Conservation (phyloP, 345 rosid species). For the Aquilaria sinensis region DNA sequence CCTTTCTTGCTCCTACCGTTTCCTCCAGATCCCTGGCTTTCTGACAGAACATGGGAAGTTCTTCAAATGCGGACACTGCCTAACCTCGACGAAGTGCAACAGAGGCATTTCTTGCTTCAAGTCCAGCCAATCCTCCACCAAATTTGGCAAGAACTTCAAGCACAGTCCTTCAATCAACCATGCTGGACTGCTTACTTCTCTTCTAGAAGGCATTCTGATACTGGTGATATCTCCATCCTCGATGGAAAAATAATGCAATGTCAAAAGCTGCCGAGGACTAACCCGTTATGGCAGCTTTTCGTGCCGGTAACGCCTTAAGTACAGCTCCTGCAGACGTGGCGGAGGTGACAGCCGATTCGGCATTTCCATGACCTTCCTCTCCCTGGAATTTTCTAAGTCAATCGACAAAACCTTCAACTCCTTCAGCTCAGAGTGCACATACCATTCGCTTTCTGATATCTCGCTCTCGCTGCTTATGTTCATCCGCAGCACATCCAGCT, state of each 20-base stretch:
- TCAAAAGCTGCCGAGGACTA: no score
- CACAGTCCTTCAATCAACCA: constrained; percentile 55
- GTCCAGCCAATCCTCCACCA: constrained; percentile 34
- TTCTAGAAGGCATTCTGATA: constrained; percentile 26
- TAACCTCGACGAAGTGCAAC: constrained; percentile 34
- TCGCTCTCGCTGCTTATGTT: no score
- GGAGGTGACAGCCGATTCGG: constrained; percentile 50
- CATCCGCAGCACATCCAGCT: no score
- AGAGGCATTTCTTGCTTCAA: constrained; percentile 36
- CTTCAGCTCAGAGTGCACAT: no score
- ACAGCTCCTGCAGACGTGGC: constrained; percentile 42
- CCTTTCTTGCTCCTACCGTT: constrained; percentile 16
- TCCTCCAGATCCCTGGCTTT: constrained; percentile 51
- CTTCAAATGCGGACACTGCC: constrained; percentile 60
- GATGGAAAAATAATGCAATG: constrained; percentile 23
- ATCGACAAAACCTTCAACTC: no score
- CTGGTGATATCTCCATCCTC: constrained; percentile 40
- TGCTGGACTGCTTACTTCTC: constrained; percentile 27
- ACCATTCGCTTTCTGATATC: no score
- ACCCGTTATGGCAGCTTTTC: background rate
- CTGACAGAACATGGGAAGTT: constrained; percentile 45
- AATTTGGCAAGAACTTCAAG: constrained; percentile 16
- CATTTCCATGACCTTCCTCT: constrained; percentile 32
- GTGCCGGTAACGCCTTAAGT: constrained; percentile 48
- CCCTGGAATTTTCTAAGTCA: constrained; percentile 31